phyloP scores from a whole-genome alignment of 768 basidiomycete genomes.

The Termitomyces sp. region DNA sequence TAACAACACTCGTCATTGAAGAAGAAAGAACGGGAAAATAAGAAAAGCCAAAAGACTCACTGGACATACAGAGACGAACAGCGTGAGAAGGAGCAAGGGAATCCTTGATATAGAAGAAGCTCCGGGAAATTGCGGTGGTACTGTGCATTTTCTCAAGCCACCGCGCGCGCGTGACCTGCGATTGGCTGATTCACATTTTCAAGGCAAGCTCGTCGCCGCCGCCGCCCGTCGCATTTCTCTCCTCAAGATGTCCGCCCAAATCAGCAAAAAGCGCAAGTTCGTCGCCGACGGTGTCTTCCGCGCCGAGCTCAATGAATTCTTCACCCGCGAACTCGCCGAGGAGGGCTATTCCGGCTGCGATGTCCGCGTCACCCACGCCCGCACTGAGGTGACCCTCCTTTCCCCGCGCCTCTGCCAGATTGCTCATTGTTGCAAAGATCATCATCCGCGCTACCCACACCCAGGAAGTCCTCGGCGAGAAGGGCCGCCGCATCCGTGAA shows the following conservation, averaged over 20 bases:
- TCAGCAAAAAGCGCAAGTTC: conserved; percentile 99
- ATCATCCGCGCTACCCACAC: conserved; percentile 99
- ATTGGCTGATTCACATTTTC: not conserved
- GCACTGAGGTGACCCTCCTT: conserved; percentile 70
- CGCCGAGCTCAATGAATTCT: conserved; percentile 99
- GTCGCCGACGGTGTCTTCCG: conserved; percentile 99
- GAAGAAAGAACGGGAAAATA: conserved; percentile 8
- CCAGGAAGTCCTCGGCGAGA: conserved; percentile 97
- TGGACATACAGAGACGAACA: not conserved
- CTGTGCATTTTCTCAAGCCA: conserved; percentile 24
- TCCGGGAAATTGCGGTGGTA: conserved; percentile 20
- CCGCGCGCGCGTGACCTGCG: conserved; percentile 8
- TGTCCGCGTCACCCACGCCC: conserved; percentile 98
- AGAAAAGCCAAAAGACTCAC: conserved; percentile 6
- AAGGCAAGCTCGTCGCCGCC: conserved; percentile 7
- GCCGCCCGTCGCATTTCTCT: not conserved
- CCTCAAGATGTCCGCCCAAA: conserved; percentile 71
- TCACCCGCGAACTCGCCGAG: conserved; percentile 95
- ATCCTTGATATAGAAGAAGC: conserved; percentile 6
- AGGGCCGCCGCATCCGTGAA: conserved; percentile 98
- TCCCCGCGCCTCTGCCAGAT: not conserved
- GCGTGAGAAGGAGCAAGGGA: not conserved
- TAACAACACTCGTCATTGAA: conserved; percentile 80
- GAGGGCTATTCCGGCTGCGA: conserved; percentile 99
- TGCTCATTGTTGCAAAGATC: conserved; percentile 50